Percentiles rank a stretch among this genome's conserved stretches.
phyloP scores from a whole-genome alignment of 2,329 filamentous ascomycete genomes.

The Hymenoscyphus scutula region DNA sequence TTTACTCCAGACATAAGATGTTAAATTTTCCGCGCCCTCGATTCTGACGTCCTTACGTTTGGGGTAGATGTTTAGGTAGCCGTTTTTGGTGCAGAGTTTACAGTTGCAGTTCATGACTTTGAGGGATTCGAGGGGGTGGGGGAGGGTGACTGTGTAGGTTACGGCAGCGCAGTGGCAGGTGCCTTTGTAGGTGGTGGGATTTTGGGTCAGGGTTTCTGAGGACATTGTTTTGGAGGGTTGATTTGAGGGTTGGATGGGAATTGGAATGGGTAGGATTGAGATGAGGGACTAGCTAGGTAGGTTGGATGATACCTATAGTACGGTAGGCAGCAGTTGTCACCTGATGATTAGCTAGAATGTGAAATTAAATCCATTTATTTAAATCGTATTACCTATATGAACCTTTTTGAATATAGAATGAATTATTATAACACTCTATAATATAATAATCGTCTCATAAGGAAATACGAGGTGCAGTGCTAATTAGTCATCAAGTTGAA shows the following conservation, averaged over 20 bases:
- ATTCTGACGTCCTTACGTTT: slow-evolving; percentile 4
- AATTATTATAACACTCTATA: too few relatives aligned
- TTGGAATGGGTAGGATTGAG: not conserved
- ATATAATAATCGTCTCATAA: too few relatives aligned
- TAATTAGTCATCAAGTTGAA: too few relatives aligned
- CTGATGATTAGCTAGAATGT: not conserved
- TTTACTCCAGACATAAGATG: not conserved
- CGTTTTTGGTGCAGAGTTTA: slow-evolving; percentile 9
- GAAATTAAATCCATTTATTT: too few relatives aligned
- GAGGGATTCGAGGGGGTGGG: not conserved
- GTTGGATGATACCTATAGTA: not conserved
- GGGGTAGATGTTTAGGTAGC: slow-evolving; percentile 10
- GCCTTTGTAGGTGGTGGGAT: slow-evolving; percentile 5
- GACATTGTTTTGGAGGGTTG: not conserved
- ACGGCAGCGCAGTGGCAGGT: slow-evolving; percentile 3
- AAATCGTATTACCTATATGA: too few relatives aligned
- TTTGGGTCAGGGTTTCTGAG: not conserved
- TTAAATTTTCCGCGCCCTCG: not conserved
- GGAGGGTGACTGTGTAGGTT: slow-evolving; percentile 6
- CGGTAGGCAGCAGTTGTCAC: not conserved
- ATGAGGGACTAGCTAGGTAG: too few relatives aligned
- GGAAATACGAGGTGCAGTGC: too few relatives aligned
- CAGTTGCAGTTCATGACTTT: slow-evolving; percentile 7
- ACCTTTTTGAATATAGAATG: too few relatives aligned
- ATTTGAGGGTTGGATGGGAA: not conserved